Conservation (phyloP, 108 stramenopile species). For the Skeletonema tropicum region DNA sequence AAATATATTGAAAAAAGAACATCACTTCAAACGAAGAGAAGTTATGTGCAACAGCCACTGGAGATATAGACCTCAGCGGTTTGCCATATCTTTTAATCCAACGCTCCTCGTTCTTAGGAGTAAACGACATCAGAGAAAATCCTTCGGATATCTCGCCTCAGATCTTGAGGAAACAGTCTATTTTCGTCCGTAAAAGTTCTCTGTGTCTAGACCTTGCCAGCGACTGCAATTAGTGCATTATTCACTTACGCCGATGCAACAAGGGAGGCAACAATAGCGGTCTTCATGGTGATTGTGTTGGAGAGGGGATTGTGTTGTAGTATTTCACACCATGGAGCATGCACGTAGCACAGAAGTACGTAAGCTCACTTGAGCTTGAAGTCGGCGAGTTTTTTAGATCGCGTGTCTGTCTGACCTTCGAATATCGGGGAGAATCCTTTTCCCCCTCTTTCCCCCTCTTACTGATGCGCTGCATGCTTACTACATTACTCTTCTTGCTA, state of each 20-base stretch:
- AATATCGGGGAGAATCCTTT: too few species aligned
- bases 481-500: too few species aligned
- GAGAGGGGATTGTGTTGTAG: not conserved
- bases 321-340: not conserved
- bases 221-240: not conserved
- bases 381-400: not conserved
- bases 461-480: too few species aligned
- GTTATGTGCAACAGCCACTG: slow-evolving; percentile 65
- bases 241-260: slow-evolving; percentile 52
- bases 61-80: not conserved
- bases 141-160: not conserved
- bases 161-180: not conserved
- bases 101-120: not conserved
- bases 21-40: not conserved
- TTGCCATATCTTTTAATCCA: not conserved
- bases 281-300: slow-evolving; percentile 32
- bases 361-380: not conserved
- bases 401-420: not conserved
- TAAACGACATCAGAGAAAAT: not conserved
- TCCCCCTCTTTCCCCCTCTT: too few species aligned
- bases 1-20: not conserved
- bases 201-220: not conserved
- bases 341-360: not conserved
- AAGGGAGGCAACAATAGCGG: slow-evolving; percentile 46
- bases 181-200: not conserved